Evolutionary conservation across 306 rosid genomes (phyloP), one percentile per base, ranked within the genome.

Genomic region (Ceratonia siliqua): DNA sequence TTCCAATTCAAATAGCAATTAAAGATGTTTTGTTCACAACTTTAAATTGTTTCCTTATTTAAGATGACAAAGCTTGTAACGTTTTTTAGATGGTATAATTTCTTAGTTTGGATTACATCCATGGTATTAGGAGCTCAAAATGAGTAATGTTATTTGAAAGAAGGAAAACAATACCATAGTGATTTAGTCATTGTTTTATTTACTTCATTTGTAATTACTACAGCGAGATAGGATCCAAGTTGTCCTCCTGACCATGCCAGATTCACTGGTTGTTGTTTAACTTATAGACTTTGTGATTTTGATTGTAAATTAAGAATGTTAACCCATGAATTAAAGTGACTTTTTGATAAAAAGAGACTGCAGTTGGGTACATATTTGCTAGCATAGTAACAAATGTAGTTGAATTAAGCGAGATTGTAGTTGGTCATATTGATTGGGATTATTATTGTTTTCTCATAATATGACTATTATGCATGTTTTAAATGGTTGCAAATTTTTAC

Each of bases 341-440:
- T n/a, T 66, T 71, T 79, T 57, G 65, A 41, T 52, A 22, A 74
- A 68, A 18, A 48, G 72, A 68, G 18, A 57, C 61, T 78, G 81
- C 85, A 92, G 90, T n/a, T 8, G 98, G 98, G n/a, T 92, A 92
- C 81, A 86, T 94, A 78, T 94, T 94, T 79, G 90, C 96, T 13
- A 85, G 90, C 82, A 86, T 94, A 50, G 94, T 90, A 45, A 83
- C 93, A 27, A 91, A 95, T 77, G 95, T 95, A 0, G 89, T 87
- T 78, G 98, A 91, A 84, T 94, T 94, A 79, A 94, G 97, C 93
- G 90, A 94, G 86, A 82, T 94, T 52, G 98, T 97, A 5, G 82
- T 94, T 68, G 84, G 91, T 78, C 83, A 95, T 28, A 66, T 82
- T 61, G 96, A 94, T 76, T 94, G 96, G 97, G 96, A 94, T 79